A percentile compares a stretch with the other conserved stretches of the same genome.
Evolutionary conservation across 2,329 filamentous ascomycete genomes (phyloP).

Genomic region (Fusarium illudens): DNA sequence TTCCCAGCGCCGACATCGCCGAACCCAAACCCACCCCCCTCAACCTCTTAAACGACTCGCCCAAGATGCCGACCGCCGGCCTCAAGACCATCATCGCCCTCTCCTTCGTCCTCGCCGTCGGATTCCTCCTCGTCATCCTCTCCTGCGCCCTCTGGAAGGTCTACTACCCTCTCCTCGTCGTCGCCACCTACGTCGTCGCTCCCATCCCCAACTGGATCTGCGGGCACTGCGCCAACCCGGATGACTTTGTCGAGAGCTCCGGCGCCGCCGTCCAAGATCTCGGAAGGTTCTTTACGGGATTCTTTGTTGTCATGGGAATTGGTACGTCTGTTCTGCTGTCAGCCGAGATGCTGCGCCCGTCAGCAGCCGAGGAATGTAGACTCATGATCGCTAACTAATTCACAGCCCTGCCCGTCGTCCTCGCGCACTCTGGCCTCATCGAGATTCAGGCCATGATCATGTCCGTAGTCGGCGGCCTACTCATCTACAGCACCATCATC

Average conservation of each 20-base stretch:
- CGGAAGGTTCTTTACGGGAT: conserved; percentile 92
- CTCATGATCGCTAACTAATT: conserved; percentile 23
- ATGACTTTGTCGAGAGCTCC: conserved; percentile 91
- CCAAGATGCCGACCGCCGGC: conserved; percentile 77
- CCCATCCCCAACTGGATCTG: conserved; percentile 98
- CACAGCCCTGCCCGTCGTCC: conserved; percentile 84
- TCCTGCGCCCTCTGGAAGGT: conserved; percentile 94
- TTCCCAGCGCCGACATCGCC: conserved; percentile 15
- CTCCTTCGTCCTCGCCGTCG: conserved; percentile 98
- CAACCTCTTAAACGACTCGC: conserved; percentile 12
- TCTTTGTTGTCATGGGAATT: conserved; percentile 96
- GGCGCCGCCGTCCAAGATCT: conserved; percentile 90
- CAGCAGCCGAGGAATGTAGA: background rate
- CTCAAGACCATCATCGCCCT: conserved; percentile 99
- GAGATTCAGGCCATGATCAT: conserved; percentile 87
- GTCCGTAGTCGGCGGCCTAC: conserved; percentile 88
- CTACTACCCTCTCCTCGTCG: conserved; percentile 94
- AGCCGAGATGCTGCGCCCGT: background rate
- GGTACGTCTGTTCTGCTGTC: conserved; percentile 65
- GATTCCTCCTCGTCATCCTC: conserved; percentile 98
- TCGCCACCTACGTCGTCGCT: conserved; percentile 92
- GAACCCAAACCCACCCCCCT: background rate
- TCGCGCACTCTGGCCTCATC: conserved; percentile 89
- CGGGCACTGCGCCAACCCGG: conserved; percentile 83
- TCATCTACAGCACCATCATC: conserved; percentile 99